phyloP scores from a whole-genome alignment of 1,139 yeast species.

The Kodamaea suecica region DNA sequence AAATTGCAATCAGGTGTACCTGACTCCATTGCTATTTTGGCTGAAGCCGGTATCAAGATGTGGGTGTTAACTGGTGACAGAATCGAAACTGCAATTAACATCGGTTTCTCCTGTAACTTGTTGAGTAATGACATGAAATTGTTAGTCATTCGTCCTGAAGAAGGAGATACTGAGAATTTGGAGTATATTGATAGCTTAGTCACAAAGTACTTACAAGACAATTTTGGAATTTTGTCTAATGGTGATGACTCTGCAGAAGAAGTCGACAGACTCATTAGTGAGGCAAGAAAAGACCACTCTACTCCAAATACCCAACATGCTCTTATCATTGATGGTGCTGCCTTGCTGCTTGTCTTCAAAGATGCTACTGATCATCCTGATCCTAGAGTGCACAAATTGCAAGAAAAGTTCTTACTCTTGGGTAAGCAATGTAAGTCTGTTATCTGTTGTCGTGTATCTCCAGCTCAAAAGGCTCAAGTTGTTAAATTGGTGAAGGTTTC shows the following conservation, averaged over 20 bases:
- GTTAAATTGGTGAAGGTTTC: constrained; percentile 51
- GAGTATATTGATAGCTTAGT: constrained; percentile 34
- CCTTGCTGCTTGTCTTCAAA: constrained; percentile 43
- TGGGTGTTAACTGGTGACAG: constrained; percentile 99
- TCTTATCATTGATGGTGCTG: constrained; percentile 55
- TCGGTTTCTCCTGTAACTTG: constrained; percentile 93
- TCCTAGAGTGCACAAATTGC: constrained; percentile 15
- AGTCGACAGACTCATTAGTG: constrained; percentile 33
- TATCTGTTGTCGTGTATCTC: constrained; percentile 63
- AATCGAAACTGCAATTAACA: constrained; percentile 96
- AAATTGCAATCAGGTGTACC: constrained; percentile 96
- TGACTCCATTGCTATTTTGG: constrained; percentile 79
- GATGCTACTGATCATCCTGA: constrained; percentile 14
- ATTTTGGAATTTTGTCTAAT: constrained; percentile 32
- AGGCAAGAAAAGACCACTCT: constrained; percentile 48
- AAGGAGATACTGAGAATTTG: constrained; percentile 18
- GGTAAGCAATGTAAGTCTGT: constrained; percentile 62
- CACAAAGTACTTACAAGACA: constrained; percentile 37
- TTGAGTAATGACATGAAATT: constrained; percentile 85
- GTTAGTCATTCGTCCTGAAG: constrained; percentile 50
- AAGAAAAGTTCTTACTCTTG: constrained; percentile 47
- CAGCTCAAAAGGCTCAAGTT: constrained; percentile 60
- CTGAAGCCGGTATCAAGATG: constrained; percentile 87
- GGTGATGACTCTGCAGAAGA: constrained; percentile 23
- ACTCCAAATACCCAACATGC: constrained; percentile 49